Evolutionary conservation across 176 grass and related monocot species (phyloP), one percentile per base, ranked within the genome.

Genomic region (Tillandsia leiboldiana): DNA sequence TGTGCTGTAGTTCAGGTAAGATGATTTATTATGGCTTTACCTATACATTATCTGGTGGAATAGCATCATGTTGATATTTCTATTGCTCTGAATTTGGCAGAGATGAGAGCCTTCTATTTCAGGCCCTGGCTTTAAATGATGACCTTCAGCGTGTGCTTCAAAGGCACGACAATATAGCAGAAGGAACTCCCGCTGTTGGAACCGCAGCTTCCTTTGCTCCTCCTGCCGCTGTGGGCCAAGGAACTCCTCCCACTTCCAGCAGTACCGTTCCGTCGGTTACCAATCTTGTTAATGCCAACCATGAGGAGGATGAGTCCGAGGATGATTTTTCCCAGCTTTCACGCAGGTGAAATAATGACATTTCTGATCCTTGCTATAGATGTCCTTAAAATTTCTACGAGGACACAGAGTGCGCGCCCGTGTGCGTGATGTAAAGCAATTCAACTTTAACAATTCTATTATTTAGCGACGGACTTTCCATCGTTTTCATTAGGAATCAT

Each of bases 91-190:
- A 12, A 12, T 76, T 8, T 82, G 90, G 65, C 81, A 99, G 95
- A 56, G 95, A 99, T 3, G 95, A 99, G 72, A 79, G 87, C 20
- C 90, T 90, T 85, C 61, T 99, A 56, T 86, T 83, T 84, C 90
- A 90, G 70, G 90, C 84, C 77, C 70, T 99, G 56, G 81, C 90
- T 26, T 68, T 99, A 59, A 99, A 99, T 83, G 95, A 99, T 57
- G 90, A 99, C 69, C 54, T 99, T 51, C 90, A 90, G 72, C 84
- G 78, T 83, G 87, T 88, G 75, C 80, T 99, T 86, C 67, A 94
- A 84, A 87, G 90, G n/a, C 84, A 94, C 67, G 87, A 93, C 67
- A 86, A 99, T 67, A 85, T 99, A 63, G 80, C 87, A 67, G 84
- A 83, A 71, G 87, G 78, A 78, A 12, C 76, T 74, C 63, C 79